A percentile compares a stretch with the other conserved stretches of the same genome.
These are phyloP conservation scores for Gossypium anomalum DNA, from an alignment of 345 rosid species.

Conservation along the genomic window DNA sequence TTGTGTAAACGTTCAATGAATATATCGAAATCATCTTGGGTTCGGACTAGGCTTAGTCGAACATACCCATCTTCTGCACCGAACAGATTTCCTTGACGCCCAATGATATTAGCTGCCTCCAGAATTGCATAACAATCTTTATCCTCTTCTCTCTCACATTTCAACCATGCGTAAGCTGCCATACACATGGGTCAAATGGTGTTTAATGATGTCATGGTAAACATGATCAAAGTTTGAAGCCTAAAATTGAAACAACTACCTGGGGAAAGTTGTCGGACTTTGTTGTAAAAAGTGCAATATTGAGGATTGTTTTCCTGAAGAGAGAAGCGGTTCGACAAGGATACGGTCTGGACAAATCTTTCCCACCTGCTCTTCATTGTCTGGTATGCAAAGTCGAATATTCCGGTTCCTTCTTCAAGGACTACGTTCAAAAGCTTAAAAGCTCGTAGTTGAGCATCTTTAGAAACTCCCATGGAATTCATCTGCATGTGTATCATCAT, in stretches of 20 bases:
- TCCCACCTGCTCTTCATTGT: slow-evolving; percentile 50
- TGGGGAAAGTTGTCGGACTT: neutral
- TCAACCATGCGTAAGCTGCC: slow-evolving; percentile 70
- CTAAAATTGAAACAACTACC: slow-evolving; percentile 21
- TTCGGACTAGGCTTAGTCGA: slow-evolving; percentile 49
- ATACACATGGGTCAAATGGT: neutral
- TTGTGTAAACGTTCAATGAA: slow-evolving; percentile 27
- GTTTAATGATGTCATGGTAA: no score
- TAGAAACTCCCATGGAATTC: slow-evolving; percentile 53
- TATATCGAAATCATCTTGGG: slow-evolving; percentile 52
- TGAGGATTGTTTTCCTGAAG: slow-evolving; percentile 35
- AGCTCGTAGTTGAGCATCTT: slow-evolving; percentile 50
- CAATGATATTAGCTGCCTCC: slow-evolving; percentile 39
- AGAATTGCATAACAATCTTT: slow-evolving; percentile 41
- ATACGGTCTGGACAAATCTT: slow-evolving; percentile 23
- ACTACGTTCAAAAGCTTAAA: slow-evolving; percentile 46
- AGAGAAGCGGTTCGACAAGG: slow-evolving; percentile 50
- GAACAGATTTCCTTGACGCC: slow-evolving; percentile 38
- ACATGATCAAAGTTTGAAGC: neutral
- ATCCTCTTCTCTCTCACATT: slow-evolving; percentile 54
- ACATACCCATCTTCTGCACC: slow-evolving; percentile 32
- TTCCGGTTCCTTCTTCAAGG: slow-evolving; percentile 25
- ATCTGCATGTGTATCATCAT: slow-evolving; percentile 13
- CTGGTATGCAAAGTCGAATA: slow-evolving; percentile 44
- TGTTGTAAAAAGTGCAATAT: slow-evolving; percentile 29